Conservation (phyloP, 305 asterid species). For the Fraxinus floribunda region DNA sequence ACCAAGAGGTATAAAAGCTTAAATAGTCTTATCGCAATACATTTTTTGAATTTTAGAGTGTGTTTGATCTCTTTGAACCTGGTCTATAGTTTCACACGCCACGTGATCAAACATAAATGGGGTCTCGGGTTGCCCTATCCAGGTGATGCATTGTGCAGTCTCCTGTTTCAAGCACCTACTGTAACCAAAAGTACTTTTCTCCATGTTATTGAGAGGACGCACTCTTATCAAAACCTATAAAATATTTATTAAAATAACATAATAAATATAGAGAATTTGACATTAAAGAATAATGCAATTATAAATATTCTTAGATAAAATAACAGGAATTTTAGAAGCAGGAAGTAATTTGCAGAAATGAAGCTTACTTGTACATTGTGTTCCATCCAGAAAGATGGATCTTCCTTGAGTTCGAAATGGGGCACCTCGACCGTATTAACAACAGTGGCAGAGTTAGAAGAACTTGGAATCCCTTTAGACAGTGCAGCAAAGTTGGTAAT, state of each 20-base stretch:
- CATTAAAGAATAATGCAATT: not conserved
- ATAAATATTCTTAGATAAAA: constrained; percentile 4
- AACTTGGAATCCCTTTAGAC: constrained; percentile 62
- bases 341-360: not conserved
- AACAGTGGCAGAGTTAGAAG: constrained; percentile 44
- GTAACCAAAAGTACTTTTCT: constrained; percentile 63
- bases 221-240: constrained; percentile 84
- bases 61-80: constrained; percentile 42
- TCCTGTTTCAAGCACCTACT: constrained; percentile 93
- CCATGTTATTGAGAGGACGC: constrained; percentile 82
- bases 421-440: constrained; percentile 77
- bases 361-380: constrained; percentile 90
- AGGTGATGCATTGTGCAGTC: constrained; percentile 71
- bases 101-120: constrained; percentile 95
- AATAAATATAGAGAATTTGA: not conserved
- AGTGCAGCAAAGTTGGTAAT: constrained; percentile 56
- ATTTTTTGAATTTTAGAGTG: constrained; percentile 6
- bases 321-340: not conserved
- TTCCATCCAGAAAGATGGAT: constrained; percentile 92
- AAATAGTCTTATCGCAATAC: constrained; percentile 19
- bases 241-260: constrained; percentile 6
- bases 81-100: constrained; percentile 86
- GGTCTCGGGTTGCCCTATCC: constrained; percentile 94
- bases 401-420: constrained; percentile 78
- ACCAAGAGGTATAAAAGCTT: constrained; percentile 14